These are phyloP conservation scores for Tephrocybe sp. DNA, from an alignment of 768 basidiomycete species.

Conservation along the genomic window DNA sequence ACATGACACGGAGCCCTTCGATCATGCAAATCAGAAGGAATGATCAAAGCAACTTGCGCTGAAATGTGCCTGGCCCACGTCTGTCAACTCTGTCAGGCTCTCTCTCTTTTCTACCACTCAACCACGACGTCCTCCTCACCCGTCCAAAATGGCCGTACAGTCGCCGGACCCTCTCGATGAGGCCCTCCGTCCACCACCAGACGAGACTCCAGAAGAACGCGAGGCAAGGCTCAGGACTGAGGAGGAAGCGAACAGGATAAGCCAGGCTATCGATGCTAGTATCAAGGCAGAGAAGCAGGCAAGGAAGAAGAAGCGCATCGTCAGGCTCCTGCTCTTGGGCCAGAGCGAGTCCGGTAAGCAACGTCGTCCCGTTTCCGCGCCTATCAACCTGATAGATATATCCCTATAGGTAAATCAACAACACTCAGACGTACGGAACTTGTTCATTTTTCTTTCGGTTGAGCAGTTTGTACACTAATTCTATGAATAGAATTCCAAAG, in stretches of 20 bases:
- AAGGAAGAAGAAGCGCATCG: conserved; percentile 63
- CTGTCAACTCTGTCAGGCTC: conserved; percentile 17
- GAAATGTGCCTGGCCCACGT: neutral
- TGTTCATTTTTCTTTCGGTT: too few species aligned
- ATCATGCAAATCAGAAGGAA: conserved; percentile 12
- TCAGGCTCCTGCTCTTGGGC: conserved; percentile 71
- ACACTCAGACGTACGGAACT: conserved; percentile 68
- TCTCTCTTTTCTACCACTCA: conserved; percentile 16
- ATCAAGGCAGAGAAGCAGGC: conserved; percentile 66
- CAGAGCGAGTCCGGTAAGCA: conserved; percentile 79
- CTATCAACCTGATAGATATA: neutral
- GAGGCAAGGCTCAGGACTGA: conserved; percentile 53
- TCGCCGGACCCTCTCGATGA: conserved; percentile 61
- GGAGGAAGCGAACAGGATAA: conserved; percentile 63
- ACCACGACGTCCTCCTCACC: conserved; percentile 9
- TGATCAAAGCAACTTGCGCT: neutral
- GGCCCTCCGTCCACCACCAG: conserved; percentile 59
- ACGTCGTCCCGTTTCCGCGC: neutral
- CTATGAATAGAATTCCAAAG: conserved; percentile 65
- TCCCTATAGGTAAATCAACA: conserved; percentile 66
- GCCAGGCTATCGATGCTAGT: conserved; percentile 69
- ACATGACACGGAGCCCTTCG: conserved; percentile 10
- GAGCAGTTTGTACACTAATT: too few species aligned
- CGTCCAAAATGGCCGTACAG: neutral
- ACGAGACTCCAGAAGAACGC: conserved; percentile 63